Evolutionary conservation across 768 basidiomycete genomes (phyloP).

Genomic region (Ephemerocybe angulata): DNA sequence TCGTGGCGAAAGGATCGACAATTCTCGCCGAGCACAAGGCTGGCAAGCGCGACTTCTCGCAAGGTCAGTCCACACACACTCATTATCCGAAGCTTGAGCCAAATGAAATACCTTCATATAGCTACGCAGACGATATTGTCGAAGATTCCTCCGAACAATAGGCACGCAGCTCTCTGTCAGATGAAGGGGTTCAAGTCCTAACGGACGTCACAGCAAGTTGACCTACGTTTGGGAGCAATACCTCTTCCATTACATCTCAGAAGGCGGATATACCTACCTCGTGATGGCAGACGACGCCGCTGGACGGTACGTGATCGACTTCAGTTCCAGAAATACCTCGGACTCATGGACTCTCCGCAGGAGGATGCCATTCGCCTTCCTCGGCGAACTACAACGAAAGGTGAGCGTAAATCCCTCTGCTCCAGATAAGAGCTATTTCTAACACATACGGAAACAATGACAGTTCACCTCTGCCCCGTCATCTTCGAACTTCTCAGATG

Average conservation of each 20-base stretch:
- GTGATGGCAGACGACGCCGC: slow-evolving; percentile 94
- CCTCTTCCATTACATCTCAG: slow-evolving; percentile 91
- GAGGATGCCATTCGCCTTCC: slow-evolving; percentile 91
- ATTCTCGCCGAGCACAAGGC: slow-evolving; percentile 87
- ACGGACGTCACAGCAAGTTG: slow-evolving; percentile 50
- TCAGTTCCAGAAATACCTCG: not conserved
- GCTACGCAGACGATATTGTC: slow-evolving; percentile 86
- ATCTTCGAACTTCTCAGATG: slow-evolving; percentile 54
- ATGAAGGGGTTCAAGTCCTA: not conserved
- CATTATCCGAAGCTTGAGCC: not conserved
- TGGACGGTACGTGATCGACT: slow-evolving; percentile 62
- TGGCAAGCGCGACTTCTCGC: slow-evolving; percentile 82
- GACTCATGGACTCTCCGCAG: slow-evolving; percentile 32
- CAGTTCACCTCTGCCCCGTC: slow-evolving; percentile 64
- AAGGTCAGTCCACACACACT: slow-evolving; percentile 48
- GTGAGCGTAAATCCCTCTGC: slow-evolving; percentile 28
- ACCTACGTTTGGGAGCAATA: slow-evolving; percentile 92
- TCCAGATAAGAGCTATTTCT: slow-evolving; percentile 1
- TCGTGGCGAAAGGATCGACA: slow-evolving; percentile 72
- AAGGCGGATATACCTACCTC: slow-evolving; percentile 81
- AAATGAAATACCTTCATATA: slow-evolving; percentile 21
- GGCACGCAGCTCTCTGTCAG: slow-evolving; percentile 31
- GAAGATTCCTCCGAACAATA: slow-evolving; percentile 91
- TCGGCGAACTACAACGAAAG: slow-evolving; percentile 81
- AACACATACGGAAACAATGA: not conserved